These are phyloP conservation scores for Mycena chlorophos DNA, from an alignment of 768 basidiomycete genomes.

Conservation along the genomic window DNA sequence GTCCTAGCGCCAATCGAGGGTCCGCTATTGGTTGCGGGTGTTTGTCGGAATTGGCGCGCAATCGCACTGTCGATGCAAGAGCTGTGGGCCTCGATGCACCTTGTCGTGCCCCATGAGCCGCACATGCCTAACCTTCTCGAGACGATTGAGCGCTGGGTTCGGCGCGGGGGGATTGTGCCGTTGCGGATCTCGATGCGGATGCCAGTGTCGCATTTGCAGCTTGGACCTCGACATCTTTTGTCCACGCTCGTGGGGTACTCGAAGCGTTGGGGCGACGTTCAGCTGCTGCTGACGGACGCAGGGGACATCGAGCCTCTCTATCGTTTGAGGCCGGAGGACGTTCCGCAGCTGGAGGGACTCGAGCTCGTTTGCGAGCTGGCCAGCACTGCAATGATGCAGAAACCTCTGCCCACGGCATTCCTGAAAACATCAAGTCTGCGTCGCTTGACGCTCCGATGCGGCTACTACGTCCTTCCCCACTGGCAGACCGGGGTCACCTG, in stretches of 20 bases:
- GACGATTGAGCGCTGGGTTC: background rate
- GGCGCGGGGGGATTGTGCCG: background rate
- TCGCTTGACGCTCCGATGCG: background rate
- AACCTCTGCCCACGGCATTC: background rate
- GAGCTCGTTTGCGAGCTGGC: background rate
- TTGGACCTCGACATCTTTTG: too few species aligned
- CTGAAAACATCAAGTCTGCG: background rate
- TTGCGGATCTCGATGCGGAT: background rate
- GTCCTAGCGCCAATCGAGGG: background rate
- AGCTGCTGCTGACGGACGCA: background rate
- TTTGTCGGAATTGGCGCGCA: background rate
- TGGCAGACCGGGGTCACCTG: background rate
- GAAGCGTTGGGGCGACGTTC: background rate
- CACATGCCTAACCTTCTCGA: background rate
- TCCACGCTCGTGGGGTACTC: background rate
- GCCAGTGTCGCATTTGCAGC: background rate
- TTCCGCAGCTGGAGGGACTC: background rate
- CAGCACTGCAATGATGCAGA: background rate
- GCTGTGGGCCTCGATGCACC: background rate
- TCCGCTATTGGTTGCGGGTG: background rate
- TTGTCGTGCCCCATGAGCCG: background rate
- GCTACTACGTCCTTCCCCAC: background rate
- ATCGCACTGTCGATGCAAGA: background rate
- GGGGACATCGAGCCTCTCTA: background rate
- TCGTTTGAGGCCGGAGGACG: background rate